Conservation (phyloP, 495 filamentous ascomycete genomes). For the Talaromyces liani region DNA sequence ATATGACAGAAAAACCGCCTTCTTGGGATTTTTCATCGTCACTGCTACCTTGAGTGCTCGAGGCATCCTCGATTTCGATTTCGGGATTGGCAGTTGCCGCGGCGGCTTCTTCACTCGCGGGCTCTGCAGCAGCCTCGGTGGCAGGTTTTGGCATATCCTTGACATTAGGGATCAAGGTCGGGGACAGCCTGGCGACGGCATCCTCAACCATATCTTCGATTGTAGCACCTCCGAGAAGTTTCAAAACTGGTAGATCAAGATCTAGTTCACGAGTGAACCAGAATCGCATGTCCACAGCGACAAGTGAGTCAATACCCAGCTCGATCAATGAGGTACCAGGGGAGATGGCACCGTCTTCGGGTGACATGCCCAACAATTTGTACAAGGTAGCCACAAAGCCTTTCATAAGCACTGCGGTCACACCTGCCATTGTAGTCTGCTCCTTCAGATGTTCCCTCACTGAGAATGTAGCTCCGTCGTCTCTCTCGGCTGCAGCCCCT, state of each 20-base stretch:
- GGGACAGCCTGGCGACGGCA: background rate
- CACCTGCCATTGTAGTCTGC: background rate
- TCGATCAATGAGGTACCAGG: slow-evolving; percentile 11
- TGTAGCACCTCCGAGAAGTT: slow-evolving; percentile 25
- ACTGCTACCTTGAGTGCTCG: background rate
- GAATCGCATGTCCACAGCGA: slow-evolving; percentile 37
- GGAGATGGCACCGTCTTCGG: background rate
- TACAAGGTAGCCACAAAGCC: background rate
- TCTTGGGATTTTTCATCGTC: background rate
- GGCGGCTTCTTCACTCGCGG: background rate
- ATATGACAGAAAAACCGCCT: background rate
- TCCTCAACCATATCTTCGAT: slow-evolving; percentile 10
- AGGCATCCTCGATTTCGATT: background rate
- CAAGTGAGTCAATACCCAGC: slow-evolving; percentile 40
- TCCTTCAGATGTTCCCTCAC: background rate
- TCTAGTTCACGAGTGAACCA: slow-evolving; percentile 38
- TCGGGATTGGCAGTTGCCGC: background rate
- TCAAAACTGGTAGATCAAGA: slow-evolving; percentile 11
- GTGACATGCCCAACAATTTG: background rate
- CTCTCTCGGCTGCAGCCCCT: background rate
- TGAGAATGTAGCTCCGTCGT: background rate
- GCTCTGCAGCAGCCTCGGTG: background rate
- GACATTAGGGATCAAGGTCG: background rate
- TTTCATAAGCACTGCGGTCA: background rate
- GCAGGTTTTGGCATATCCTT: background rate